Conservation (phyloP, 495 filamentous ascomycete species). For the Xylaria bambusicola region DNA sequence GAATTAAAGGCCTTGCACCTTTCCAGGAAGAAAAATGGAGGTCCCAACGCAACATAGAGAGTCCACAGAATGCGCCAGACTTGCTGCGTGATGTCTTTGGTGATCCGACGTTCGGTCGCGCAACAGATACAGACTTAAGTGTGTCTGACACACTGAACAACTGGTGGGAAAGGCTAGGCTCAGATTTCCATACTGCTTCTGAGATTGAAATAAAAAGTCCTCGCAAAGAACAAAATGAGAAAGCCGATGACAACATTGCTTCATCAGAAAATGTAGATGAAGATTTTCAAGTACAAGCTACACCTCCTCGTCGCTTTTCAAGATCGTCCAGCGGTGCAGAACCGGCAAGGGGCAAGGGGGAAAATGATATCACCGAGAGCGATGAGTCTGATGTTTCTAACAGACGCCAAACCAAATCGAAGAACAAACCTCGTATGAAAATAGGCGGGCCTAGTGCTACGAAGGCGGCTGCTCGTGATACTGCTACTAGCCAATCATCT, state of each 20-base stretch:
- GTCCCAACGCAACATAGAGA: constrained; percentile 32
- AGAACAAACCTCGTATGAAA: constrained; percentile 15
- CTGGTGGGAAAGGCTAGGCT: constrained; percentile 53
- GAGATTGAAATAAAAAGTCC: constrained; percentile 13
- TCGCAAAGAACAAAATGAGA: constrained; percentile 7
- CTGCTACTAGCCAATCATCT: constrained; percentile 24
- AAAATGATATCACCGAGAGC: constrained; percentile 23
- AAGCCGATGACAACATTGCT: constrained; percentile 1
- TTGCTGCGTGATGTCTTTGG: constrained; percentile 42
- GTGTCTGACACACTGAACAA: constrained; percentile 39
- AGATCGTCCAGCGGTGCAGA: neutral
- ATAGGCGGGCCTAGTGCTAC: constrained; percentile 35
- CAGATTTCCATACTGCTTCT: constrained; percentile 14
- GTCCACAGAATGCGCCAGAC: constrained; percentile 35
- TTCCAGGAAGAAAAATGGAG: constrained; percentile 56
- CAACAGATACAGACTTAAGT: constrained; percentile 27
- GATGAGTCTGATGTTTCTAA: constrained; percentile 22
- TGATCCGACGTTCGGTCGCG: constrained; percentile 29
- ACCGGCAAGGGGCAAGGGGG: neutral
- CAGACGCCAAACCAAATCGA: constrained; percentile 10
- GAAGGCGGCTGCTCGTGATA: constrained; percentile 16
- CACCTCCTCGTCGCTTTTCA: constrained; percentile 39
- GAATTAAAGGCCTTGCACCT: constrained; percentile 56
- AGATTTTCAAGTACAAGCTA: constrained; percentile 56
- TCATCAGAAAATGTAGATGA: constrained; percentile 34